phyloP scores from a whole-genome alignment of 2,329 filamentous ascomycete species.

The Zasmidium angulare region DNA sequence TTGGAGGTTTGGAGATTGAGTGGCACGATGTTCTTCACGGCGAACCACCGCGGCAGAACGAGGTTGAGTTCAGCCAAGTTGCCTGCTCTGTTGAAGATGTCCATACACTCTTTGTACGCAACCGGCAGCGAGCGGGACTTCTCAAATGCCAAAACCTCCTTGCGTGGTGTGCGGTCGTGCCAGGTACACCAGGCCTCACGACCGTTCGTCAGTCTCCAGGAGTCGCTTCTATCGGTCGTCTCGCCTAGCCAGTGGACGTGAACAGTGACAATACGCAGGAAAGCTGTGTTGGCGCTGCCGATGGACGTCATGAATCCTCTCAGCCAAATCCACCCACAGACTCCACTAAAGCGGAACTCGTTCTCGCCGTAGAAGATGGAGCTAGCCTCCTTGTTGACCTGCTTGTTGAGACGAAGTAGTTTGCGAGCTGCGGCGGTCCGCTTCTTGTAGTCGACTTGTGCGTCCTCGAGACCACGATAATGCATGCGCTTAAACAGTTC shows the following conservation, averaged over 20 bases:
- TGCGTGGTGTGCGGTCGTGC: too few species aligned
- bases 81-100: neutral
- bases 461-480: neutral
- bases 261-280: slow-evolving; percentile 2
- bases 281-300: neutral
- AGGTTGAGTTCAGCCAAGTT: neutral
- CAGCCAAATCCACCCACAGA: slow-evolving; percentile 4
- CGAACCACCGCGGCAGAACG: neutral
- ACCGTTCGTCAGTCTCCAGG: too few species aligned
- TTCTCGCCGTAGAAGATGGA: slow-evolving; percentile 47
- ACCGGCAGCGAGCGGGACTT: too few species aligned
- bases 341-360: slow-evolving; percentile 38
- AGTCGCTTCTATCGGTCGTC: too few species aligned
- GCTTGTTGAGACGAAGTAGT: slow-evolving; percentile 16
- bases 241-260: slow-evolving; percentile 5
- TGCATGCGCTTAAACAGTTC: neutral
- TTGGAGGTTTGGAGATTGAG: neutral
- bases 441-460: too few species aligned
- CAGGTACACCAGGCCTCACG: too few species aligned
- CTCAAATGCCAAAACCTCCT: too few species aligned
- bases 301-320: slow-evolving; percentile 2
- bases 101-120: neutral
- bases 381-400: slow-evolving; percentile 40
- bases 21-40: neutral
- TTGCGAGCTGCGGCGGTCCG: neutral